Conservation (phyloP, 2,329 filamentous ascomycete species). For the Talaromyces verruculosus region DNA sequence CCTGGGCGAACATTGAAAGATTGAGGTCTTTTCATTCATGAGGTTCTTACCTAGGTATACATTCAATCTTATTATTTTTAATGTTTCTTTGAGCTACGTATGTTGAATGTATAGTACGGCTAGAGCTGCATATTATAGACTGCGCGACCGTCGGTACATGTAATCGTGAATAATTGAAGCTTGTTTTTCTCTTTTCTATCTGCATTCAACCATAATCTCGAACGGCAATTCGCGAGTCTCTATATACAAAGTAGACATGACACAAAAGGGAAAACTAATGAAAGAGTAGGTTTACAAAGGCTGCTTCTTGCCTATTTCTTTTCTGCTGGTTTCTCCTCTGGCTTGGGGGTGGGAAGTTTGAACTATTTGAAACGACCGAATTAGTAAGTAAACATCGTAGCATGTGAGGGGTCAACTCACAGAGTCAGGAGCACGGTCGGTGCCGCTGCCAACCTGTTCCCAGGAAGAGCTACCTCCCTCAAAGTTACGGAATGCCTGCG, state of each 20-base stretch:
- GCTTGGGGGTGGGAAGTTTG: constrained; percentile 93
- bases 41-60: no score
- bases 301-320: constrained; percentile 69
- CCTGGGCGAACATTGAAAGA: no score
- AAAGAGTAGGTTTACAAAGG: constrained; percentile 37
- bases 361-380: constrained; percentile 54
- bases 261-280: constrained; percentile 26
- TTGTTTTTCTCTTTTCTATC: constrained; percentile 20
- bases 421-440: constrained; percentile 74
- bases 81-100: no score
- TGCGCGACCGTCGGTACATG: not conserved
- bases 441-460: constrained; percentile 69
- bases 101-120: not conserved
- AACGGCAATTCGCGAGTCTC: constrained; percentile 24
- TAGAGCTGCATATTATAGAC: no score
- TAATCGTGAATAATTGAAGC: not conserved
- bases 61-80: no score
- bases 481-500: constrained; percentile 98
- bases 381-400: not conserved
- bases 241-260: constrained; percentile 42
- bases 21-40: no score
- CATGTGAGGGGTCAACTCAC: constrained; percentile 41
- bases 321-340: constrained; percentile 83
- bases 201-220: constrained; percentile 5
- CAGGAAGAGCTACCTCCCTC: constrained; percentile 77